Evolutionary conservation across 164 flowering plant species (phyloP).

Genomic region (Cinnamomum micranthum): DNA sequence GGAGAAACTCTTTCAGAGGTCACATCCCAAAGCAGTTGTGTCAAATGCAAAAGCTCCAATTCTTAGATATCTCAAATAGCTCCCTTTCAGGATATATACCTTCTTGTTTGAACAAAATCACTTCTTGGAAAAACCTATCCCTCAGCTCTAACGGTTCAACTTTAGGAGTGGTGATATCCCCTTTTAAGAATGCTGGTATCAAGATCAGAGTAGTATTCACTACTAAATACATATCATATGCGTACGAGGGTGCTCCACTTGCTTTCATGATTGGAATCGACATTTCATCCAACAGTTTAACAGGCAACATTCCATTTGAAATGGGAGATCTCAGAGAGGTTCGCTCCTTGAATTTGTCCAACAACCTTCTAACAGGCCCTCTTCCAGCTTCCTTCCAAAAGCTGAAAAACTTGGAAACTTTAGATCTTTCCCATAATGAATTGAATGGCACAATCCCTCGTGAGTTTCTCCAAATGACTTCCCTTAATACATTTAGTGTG

Average conservation of each 20-base stretch:
- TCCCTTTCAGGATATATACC: slow-evolving; percentile 4
- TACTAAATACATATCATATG: neutral
- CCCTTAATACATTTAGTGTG: neutral
- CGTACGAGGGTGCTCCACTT: slow-evolving; percentile 1
- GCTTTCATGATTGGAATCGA: slow-evolving; percentile 8
- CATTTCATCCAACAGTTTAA: slow-evolving; percentile 6
- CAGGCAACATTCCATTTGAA: slow-evolving; percentile 4
- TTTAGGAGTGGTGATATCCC: neutral
- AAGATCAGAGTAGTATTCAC: neutral
- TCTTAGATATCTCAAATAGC: slow-evolving; percentile 8
- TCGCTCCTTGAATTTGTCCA: slow-evolving; percentile 5
- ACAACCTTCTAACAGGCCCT: slow-evolving; percentile 4
- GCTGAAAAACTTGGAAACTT: neutral
- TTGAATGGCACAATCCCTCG: slow-evolving; percentile 7
- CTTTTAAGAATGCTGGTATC: neutral
- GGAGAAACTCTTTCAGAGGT: slow-evolving; percentile 6
- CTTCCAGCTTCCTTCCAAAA: slow-evolving; percentile 6
- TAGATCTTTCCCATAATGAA: slow-evolving; percentile 10
- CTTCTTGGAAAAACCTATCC: slow-evolving; percentile 1
- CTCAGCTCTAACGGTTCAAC: neutral
- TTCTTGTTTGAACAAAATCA: slow-evolving; percentile 4
- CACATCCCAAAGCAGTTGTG: slow-evolving; percentile 5
- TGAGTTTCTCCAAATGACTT: neutral
- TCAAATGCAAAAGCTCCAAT: slow-evolving; percentile 3
- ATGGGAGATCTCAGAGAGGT: slow-evolving; percentile 4